Conservation (phyloP, 2,329 filamentous ascomycete species). For the Neodidymelliopsis sp. region DNA sequence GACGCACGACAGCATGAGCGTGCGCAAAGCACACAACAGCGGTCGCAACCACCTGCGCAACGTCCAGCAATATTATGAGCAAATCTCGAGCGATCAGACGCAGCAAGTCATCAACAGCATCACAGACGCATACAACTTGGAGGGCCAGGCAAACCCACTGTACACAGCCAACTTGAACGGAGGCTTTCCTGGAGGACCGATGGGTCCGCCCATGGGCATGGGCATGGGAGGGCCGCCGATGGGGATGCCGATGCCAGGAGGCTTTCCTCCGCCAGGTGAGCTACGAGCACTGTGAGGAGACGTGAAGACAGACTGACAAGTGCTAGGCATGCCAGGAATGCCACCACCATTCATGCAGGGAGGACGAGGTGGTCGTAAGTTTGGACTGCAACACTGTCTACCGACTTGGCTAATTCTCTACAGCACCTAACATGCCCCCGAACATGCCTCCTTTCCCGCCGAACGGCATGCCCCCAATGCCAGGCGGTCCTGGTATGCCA, state of each 20-base stretch:
- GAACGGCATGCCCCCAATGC: slow-evolving; percentile 46
- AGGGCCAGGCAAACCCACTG: slow-evolving; percentile 92
- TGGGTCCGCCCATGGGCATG: slow-evolving; percentile 25
- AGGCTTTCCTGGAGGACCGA: slow-evolving; percentile 51
- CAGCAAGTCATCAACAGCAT: slow-evolving; percentile 99
- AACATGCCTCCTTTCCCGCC: slow-evolving; percentile 44
- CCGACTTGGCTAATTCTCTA: neutral
- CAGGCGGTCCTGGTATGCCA: slow-evolving; percentile 27
- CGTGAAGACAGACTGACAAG: slow-evolving; percentile 16
- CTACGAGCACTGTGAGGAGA: neutral
- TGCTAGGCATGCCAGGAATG: slow-evolving; percentile 43
- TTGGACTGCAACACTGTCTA: too few species aligned
- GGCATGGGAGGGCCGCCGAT: slow-evolving; percentile 32
- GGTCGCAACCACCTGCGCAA: slow-evolving; percentile 97
- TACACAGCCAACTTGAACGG: slow-evolving; percentile 61
- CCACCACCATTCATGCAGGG: slow-evolving; percentile 51
- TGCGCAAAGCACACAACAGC: slow-evolving; percentile 97
- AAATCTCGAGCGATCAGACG: slow-evolving; percentile 98
- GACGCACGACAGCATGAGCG: slow-evolving; percentile 99
- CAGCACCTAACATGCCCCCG: slow-evolving; percentile 39
- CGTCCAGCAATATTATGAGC: slow-evolving; percentile 98
- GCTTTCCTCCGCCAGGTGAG: slow-evolving; percentile 30
- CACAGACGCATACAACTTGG: slow-evolving; percentile 92
- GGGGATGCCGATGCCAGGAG: slow-evolving; percentile 27
- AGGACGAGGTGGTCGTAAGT: slow-evolving; percentile 51